Conservation (phyloP, 371 early-diverging fungal genomes). For the Lichtheimia corymbifera region DNA sequence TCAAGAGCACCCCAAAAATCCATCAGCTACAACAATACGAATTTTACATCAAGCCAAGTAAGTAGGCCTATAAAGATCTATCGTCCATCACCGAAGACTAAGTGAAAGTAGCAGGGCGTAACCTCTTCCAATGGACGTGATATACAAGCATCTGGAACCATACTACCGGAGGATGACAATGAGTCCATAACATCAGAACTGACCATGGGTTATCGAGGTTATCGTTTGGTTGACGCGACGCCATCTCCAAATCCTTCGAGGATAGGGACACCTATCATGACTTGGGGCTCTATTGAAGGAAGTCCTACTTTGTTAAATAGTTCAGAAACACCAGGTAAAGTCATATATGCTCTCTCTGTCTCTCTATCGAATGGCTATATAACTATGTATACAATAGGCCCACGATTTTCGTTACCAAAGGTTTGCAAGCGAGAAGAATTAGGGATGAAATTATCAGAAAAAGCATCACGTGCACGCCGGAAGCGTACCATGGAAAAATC, state of each 20-base stretch:
- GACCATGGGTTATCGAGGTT: constrained; percentile 43
- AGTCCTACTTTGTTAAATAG: constrained; percentile 62
- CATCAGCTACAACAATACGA: constrained; percentile 56
- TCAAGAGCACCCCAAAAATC: constrained; percentile 54
- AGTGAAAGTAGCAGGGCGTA: background rate
- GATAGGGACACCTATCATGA: constrained; percentile 65
- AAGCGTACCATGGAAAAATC: constrained; percentile 29
- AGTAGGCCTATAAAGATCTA: background rate
- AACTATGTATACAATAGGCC: constrained; percentile 19
- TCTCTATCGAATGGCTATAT: background rate
- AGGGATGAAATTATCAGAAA: constrained; percentile 65
- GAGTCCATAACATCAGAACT: background rate
- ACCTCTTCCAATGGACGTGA: background rate
- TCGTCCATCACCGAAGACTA: background rate
- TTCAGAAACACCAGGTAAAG: constrained; percentile 42
- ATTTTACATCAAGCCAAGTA: constrained; percentile 26
- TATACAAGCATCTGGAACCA: constrained; percentile 8
- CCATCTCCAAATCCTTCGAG: constrained; percentile 64
- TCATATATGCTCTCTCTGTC: background rate
- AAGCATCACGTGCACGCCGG: constrained; percentile 61
- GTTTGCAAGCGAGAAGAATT: constrained; percentile 67
- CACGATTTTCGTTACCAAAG: constrained; percentile 63
- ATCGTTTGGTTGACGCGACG: constrained; percentile 67
- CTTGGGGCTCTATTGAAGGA: constrained; percentile 80
- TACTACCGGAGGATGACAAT: constrained; percentile 5